These are phyloP conservation scores for Kwoniella pini DNA, from an alignment of 768 basidiomycete species.

Conservation along the genomic window DNA sequence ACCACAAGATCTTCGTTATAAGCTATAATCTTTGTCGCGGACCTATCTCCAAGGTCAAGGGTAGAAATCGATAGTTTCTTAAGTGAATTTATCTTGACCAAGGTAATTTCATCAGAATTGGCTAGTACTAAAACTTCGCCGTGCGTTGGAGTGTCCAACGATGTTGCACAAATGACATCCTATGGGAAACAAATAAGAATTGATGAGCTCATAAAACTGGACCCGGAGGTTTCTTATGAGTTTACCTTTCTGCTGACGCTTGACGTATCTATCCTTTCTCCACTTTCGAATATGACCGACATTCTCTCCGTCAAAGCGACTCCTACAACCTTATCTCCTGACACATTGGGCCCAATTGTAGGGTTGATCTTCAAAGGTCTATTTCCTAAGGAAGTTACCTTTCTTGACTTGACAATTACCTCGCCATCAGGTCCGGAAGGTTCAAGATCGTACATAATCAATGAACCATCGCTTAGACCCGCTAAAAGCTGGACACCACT, in stretches of 20 bases:
- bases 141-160: conserved; percentile 16
- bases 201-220: too few relatives aligned
- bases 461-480: conserved; percentile 47
- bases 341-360: conserved; percentile 3
- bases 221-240: too few relatives aligned
- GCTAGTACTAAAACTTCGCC: conserved; percentile 43
- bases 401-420: conserved; percentile 24
- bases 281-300: conserved; percentile 45
- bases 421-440: conserved; percentile 14
- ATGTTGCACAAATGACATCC: conserved; percentile 38
- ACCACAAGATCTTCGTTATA: conserved; percentile 24
- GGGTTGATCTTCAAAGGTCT: conserved; percentile 35
- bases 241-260: conserved; percentile 43
- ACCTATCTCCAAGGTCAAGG: conserved; percentile 41
- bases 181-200: background rate
- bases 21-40: conserved; percentile 26
- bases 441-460: conserved; percentile 38
- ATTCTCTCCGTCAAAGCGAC: conserved; percentile 45
- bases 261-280: conserved; percentile 45
- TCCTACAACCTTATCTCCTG: conserved; percentile 33
- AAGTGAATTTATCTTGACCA: conserved; percentile 40
- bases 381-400: conserved; percentile 40
- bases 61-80: conserved; percentile 52
- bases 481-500: conserved; percentile 38
- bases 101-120: conserved; percentile 22